A percentile compares a stretch with the other conserved stretches of the same genome.
phyloP scores from a whole-genome alignment of 116 monocot genomes.

The Cymodocea nodosa region DNA sequence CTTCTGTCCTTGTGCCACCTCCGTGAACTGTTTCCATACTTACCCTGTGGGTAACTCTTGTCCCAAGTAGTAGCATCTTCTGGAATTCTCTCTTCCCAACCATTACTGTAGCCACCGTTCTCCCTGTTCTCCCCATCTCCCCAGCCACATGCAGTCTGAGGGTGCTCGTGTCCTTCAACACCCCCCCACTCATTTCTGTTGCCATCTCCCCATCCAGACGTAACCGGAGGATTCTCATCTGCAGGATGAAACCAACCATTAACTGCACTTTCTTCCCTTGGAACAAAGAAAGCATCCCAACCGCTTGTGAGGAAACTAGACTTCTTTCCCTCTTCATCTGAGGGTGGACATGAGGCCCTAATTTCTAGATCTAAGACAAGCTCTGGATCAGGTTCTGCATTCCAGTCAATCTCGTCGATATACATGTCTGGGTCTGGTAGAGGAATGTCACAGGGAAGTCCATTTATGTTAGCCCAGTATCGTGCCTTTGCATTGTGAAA shows the following conservation, averaged over 20 bases:
- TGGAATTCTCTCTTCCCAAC: conserved; percentile 9
- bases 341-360: neutral
- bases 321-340: neutral
- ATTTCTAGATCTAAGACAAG: conserved; percentile 40
- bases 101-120: conserved; percentile 8
- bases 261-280: conserved; percentile 13
- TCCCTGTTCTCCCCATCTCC: conserved; percentile 2
- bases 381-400: conserved; percentile 34
- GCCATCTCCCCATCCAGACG: conserved; percentile 1
- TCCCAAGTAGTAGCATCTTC: conserved; percentile 4
- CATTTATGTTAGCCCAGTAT: conserved; percentile 43
- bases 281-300: conserved; percentile 26
- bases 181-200: neutral
- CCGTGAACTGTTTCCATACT: conserved; percentile 11
- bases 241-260: conserved; percentile 7
- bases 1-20: neutral
- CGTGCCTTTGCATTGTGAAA: conserved; percentile 56
- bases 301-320: conserved; percentile 4
- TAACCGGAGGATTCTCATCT: neutral
- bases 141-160: conserved; percentile 13
- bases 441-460: conserved; percentile 33
- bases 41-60: neutral
- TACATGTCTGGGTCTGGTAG: conserved; percentile 55
- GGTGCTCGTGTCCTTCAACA: neutral
- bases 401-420: conserved; percentile 46